Evolutionary conservation across 495 filamentous ascomycete genomes (phyloP).

Genomic region (Talaromyces ruber): DNA sequence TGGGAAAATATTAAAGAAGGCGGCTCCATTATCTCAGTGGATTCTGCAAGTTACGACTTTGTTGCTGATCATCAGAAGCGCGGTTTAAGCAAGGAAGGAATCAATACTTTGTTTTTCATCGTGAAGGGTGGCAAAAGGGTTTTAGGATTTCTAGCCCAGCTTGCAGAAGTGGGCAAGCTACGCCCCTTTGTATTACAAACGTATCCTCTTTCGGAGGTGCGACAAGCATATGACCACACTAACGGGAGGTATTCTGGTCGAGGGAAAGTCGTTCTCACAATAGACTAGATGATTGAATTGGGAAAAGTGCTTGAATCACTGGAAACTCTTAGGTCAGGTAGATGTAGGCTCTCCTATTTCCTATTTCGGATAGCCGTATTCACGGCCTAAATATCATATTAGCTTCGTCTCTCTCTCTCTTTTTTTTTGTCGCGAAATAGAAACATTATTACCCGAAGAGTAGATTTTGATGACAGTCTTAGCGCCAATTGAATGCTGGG

Average conservation of each 20-base stretch:
- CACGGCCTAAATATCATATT: neutral
- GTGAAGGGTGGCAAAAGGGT: conserved; percentile 13
- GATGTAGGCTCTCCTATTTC: neutral
- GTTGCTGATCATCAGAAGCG: conserved; percentile 24
- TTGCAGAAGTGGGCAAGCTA: conserved; percentile 14
- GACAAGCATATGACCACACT: conserved; percentile 25
- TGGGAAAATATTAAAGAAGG: conserved; percentile 17
- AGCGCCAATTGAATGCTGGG: neutral
- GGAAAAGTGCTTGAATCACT: neutral
- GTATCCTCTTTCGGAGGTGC: conserved; percentile 14
- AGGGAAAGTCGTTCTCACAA: conserved; percentile 21
- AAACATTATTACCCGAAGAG: neutral
- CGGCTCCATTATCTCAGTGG: conserved; percentile 22
- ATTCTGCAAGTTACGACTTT: conserved; percentile 25
- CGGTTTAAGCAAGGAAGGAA: conserved; percentile 9
- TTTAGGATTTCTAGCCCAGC: conserved; percentile 11
- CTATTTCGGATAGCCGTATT: neutral
- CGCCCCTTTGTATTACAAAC: conserved; percentile 18
- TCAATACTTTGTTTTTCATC: conserved; percentile 25
- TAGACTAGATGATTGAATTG: conserved; percentile 4
- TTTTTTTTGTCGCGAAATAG: neutral
- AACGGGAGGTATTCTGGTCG: conserved; percentile 15
- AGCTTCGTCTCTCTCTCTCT: neutral
- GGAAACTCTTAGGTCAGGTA: neutral
- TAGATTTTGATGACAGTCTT: neutral